Base-by-base conservation (phyloP, 495 filamentous ascomycete genomes). In the Aspergillus heteromorphus region DNA sequence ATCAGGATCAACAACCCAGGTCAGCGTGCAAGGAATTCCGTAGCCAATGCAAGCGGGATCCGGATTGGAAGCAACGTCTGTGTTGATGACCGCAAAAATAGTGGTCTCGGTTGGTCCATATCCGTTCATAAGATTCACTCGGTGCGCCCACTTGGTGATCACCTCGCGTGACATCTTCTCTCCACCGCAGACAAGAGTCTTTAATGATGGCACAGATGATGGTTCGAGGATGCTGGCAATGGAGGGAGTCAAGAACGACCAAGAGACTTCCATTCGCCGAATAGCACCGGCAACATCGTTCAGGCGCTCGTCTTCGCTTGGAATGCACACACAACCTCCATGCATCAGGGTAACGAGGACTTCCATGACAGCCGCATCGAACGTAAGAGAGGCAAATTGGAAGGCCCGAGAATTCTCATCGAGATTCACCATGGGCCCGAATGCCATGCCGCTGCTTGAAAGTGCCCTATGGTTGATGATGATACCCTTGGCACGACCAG, bases 301-400 rank as follows among this genome's bases (percentile, higher is more conserved):
- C 16, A 80, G 60, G 6, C 81, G 68, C 10, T 83, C 78, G 9
- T 84, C 67, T 40, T 84, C 79, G 59, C 73, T 78, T 2, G 82
- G 83, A 27, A 88, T 73, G 62, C 85, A 88, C 3, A 85, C 69
- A 50, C 74, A 80, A 21, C 77, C 84, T 17, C 85, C 85, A n/a
- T 72, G 50, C 51, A 79, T 78, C 16, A 82, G 55, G 5, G 78
- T 73, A 10, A 71, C 75, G 11, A 81, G 61, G 9, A 74, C 72
- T 54, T 83, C 79, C 65, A 78, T 62, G 17, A 82, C 60, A 17
- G 72, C 75, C 17, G 77, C 79, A 60, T 83, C 79, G 45, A 82
- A 83, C 0, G 76, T 80, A 30, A 79, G 66, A 0, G 79, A 79
- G 5, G 80, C 79, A 45, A 80, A 83, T 50, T 82, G 79, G 54